Percentiles rank a stretch among this genome's conserved stretches.
phyloP scores from a whole-genome alignment of 352 stramenopile species.

The Phytopythium helicoides region DNA sequence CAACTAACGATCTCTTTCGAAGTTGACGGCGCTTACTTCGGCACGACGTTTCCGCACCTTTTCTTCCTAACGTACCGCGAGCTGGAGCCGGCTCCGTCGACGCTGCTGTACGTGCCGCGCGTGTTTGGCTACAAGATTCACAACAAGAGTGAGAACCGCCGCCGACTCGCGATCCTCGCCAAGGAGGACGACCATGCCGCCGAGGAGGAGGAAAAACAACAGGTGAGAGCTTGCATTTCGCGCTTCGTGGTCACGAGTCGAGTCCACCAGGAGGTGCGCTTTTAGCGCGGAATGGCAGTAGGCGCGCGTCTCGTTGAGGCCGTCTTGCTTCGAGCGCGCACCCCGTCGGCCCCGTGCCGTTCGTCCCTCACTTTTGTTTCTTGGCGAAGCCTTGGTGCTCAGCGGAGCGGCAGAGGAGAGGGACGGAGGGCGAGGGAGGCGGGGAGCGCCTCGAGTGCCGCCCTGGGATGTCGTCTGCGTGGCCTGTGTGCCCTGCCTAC shows the following conservation, averaged over 20 bases:
- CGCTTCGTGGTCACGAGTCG: constrained; percentile 8
- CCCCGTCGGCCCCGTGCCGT: constrained; percentile 5
- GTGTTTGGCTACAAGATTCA: constrained; percentile 94
- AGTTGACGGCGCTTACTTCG: constrained; percentile 98
- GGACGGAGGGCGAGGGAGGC: constrained; percentile 11
- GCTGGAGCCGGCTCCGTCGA: constrained; percentile 77
- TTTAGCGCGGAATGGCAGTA: constrained; percentile 12
- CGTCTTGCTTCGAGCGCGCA: constrained; percentile 1
- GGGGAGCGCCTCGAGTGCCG: constrained; percentile 11
- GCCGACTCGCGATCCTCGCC: constrained; percentile 76
- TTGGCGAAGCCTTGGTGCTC: not conserved
- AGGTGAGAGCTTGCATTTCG: constrained; percentile 28
- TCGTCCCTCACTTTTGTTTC: not conserved
- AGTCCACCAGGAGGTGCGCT: constrained; percentile 9
- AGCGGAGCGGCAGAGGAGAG: constrained; percentile 4
- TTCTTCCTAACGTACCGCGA: constrained; percentile 98
- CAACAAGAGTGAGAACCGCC: constrained; percentile 82
- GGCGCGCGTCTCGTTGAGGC: constrained; percentile 5
- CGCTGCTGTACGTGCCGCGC: constrained; percentile 85
- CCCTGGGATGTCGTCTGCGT: constrained; percentile 35
- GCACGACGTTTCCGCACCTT: constrained; percentile 98
- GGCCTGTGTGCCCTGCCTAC: constrained; percentile 26
- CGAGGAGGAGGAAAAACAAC: constrained; percentile 71
- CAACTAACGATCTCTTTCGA: constrained; percentile 1
- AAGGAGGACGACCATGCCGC: constrained; percentile 44